Percentiles rank a stretch among this genome's conserved stretches.
These are phyloP conservation scores for Dipodascopsis tothii DNA, from an alignment of 805 yeast genomes.

Conservation along the genomic window DNA sequence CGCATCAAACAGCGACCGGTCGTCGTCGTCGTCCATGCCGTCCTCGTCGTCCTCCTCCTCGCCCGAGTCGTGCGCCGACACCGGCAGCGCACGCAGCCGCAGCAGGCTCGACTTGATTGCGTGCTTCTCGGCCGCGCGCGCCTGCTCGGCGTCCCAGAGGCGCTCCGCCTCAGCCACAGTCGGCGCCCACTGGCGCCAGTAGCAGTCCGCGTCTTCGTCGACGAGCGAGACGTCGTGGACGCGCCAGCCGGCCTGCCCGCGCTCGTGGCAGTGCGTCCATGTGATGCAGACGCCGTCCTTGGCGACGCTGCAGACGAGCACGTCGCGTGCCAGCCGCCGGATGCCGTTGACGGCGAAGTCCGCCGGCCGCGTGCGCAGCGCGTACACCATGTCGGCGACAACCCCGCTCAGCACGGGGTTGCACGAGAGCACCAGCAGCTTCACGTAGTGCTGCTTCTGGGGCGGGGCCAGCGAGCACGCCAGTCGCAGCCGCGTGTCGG, in stretches of 20 bases:
- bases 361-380: neutral
- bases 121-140: constrained; percentile 5
- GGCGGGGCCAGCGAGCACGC: neutral
- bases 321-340: constrained; percentile 1
- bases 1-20: no score
- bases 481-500: neutral
- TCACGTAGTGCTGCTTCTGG: neutral
- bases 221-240: constrained; percentile 8
- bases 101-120: constrained; percentile 5
- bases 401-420: neutral
- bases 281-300: constrained; percentile 5
- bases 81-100: neutral
- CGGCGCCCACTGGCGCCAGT: constrained; percentile 14
- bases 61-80: neutral
- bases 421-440: neutral
- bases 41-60: neutral
- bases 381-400: neutral
- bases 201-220: constrained; percentile 9
- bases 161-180: constrained; percentile 13
- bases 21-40: constrained; percentile 1
- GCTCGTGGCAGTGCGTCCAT: constrained; percentile 4
- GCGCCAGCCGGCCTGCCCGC: constrained; percentile 10
- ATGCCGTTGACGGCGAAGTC: constrained; percentile 1
- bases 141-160: constrained; percentile 5
- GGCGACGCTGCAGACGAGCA: neutral